Percentiles rank a stretch among this genome's conserved stretches.
These are phyloP conservation scores for Pueraria montana DNA, from an alignment of 306 rosid species.

Conservation along the genomic window DNA sequence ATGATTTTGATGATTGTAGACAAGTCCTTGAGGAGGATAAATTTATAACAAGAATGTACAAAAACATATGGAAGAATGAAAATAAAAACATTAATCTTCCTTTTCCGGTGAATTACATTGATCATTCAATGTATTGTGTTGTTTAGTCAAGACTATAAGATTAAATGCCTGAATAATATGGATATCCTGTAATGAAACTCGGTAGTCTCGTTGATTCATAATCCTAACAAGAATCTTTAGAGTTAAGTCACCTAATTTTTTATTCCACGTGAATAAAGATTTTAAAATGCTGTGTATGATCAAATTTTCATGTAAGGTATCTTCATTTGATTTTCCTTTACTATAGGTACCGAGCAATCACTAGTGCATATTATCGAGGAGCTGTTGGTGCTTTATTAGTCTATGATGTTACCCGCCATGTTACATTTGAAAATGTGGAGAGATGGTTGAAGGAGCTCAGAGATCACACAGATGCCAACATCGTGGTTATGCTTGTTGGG, in stretches of 20 bases:
- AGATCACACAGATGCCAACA: slow-evolving; percentile 86
- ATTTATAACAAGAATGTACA: not conserved
- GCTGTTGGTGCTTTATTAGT: slow-evolving; percentile 91
- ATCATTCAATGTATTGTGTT: not conserved
- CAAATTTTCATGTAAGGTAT: slow-evolving; percentile 5
- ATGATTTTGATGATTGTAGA: not conserved
- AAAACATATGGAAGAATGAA: too few species aligned
- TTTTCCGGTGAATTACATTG: slow-evolving; percentile 8
- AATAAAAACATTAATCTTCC: slow-evolving; percentile 15
- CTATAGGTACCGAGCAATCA: slow-evolving; percentile 84
- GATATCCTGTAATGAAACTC: slow-evolving; percentile 2
- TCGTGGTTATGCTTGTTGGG: slow-evolving; percentile 81
- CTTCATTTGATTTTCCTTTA: slow-evolving; percentile 28
- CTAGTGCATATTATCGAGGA: slow-evolving; percentile 84
- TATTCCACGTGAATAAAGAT: too few species aligned
- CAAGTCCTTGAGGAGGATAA: slow-evolving; percentile 7
- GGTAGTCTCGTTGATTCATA: slow-evolving; percentile 3
- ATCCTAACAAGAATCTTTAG: slow-evolving; percentile 2
- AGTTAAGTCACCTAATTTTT: too few species aligned
- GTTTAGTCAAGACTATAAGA: too few species aligned
- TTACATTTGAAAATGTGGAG: slow-evolving; percentile 80
- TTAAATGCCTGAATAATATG: not conserved
- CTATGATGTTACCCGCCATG: slow-evolving; percentile 85
- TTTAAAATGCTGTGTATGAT: not conserved
- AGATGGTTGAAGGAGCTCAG: slow-evolving; percentile 94